Base-by-base conservation (phyloP, 805 yeast species). In the Jamesozyma gamospora region DNA sequence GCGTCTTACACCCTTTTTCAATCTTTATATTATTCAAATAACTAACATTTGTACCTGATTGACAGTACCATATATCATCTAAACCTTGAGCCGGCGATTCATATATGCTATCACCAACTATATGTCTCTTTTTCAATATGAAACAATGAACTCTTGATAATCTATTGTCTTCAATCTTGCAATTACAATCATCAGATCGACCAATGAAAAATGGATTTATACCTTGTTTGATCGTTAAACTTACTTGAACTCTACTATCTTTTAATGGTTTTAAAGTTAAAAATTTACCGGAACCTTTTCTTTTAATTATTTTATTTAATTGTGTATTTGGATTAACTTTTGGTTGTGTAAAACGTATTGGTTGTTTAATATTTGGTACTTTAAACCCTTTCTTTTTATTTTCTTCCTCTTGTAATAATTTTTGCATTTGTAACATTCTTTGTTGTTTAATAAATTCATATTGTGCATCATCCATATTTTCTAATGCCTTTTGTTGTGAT, bases 131-230 rank as follows among this genome's bases (percentile, higher is more conserved):
- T 51, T 75, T 75, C 40, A 69, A 51, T 12, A 90, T 65, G 25
- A 77, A 63, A 58, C 96, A 87, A 60, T 92, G 97, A 1, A 79
- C 68, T 47, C 86, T 83, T 2, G 96, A 88, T 50, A 90, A 71
- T 34, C 96, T 63, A 49, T 72, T 81, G 48, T 88, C 96, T 26
- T 72, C 65, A 14, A 84, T 72, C 32, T 66, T 66, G 27, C 74
- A 70, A 53, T 82, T 77, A 43, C 83, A 73, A 3, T 69, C 73
- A 16, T 69, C 74, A 17, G 74, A 71, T 28, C 97, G 66, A 1
- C 98, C 97, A 40, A 90, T 71, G 41, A 78, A 69, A 55, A 77
- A 79, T 8, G 77, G 75, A 35, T 74, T 77, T 15, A 70, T 68
- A 21, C 84, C 83, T 52, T 81, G 87, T 27, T 76, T 71, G n/a